phyloP scores from a whole-genome alignment of 2,329 filamentous ascomycete species.

The Tolypocladium ovalisporum region DNA sequence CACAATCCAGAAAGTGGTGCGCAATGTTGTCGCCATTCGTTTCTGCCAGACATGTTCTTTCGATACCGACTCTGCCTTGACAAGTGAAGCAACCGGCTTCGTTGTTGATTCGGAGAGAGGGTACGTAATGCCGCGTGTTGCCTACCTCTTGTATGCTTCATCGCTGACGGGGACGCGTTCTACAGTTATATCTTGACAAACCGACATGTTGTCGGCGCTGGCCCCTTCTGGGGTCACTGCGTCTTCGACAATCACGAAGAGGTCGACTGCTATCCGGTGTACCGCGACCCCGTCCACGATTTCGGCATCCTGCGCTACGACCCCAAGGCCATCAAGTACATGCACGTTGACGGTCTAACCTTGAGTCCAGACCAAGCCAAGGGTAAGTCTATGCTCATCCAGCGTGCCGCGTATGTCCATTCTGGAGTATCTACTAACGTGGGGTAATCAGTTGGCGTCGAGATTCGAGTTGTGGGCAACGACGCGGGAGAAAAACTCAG shows the following conservation, averaged over 20 bases:
- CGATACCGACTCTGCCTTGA: slow-evolving; percentile 89
- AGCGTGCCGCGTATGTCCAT: background rate
- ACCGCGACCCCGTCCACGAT: slow-evolving; percentile 96
- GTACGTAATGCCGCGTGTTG: slow-evolving; percentile 28
- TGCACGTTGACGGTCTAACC: slow-evolving; percentile 72
- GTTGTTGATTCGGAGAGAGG: slow-evolving; percentile 91
- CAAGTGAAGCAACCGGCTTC: slow-evolving; percentile 94
- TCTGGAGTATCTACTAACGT: background rate
- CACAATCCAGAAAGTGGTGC: slow-evolving; percentile 87
- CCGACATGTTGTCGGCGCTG: slow-evolving; percentile 86
- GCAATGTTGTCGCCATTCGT: slow-evolving; percentile 95
- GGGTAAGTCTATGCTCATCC: slow-evolving; percentile 26
- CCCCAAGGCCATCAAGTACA: slow-evolving; percentile 92
- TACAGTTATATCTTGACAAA: slow-evolving; percentile 70
- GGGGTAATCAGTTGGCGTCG: slow-evolving; percentile 58
- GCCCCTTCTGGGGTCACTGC: slow-evolving; percentile 95
- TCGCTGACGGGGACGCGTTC: background rate
- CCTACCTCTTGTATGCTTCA: background rate
- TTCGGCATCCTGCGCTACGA: slow-evolving; percentile 97
- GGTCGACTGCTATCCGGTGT: slow-evolving; percentile 92
- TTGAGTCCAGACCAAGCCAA: slow-evolving; percentile 78
- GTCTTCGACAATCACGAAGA: slow-evolving; percentile 98
- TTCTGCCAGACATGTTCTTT: slow-evolving; percentile 98
- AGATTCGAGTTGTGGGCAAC: slow-evolving; percentile 96
- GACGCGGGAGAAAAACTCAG: slow-evolving; percentile 97